These are phyloP conservation scores for Daldinia eschscholtzii DNA, from an alignment of 2,329 filamentous ascomycete species.

Conservation along the genomic window DNA sequence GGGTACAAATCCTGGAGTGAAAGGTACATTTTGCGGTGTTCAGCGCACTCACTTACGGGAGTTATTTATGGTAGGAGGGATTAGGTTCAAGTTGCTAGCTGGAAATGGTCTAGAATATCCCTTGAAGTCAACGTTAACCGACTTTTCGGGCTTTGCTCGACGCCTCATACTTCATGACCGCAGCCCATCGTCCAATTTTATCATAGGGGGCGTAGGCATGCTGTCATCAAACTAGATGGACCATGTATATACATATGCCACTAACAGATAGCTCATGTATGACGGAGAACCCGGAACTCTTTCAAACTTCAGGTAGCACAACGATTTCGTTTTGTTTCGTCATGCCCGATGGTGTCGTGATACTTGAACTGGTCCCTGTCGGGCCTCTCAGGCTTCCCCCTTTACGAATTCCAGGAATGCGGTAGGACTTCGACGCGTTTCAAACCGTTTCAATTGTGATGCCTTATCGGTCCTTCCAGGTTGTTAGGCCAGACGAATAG, in stretches of 20 bases:
- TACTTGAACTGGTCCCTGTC: slow-evolving; percentile 37
- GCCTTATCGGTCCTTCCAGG: slow-evolving; percentile 41
- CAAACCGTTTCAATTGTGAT: slow-evolving; percentile 44
- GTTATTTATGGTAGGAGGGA: neutral
- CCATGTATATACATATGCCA: slow-evolving; percentile 21
- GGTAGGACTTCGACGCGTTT: slow-evolving; percentile 43
- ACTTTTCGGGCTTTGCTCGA: neutral
- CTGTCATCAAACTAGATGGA: slow-evolving; percentile 21
- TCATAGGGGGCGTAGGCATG: slow-evolving; percentile 6
- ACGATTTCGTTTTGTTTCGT: slow-evolving; percentile 46
- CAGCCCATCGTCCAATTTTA: slow-evolving; percentile 5
- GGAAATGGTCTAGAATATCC: slow-evolving; percentile 3
- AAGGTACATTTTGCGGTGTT: slow-evolving; percentile 23
- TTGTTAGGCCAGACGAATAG: slow-evolving; percentile 17
- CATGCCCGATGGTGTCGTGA: slow-evolving; percentile 44
- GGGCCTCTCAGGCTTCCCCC: slow-evolving; percentile 31
- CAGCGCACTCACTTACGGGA: slow-evolving; percentile 2
- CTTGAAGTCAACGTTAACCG: slow-evolving; percentile 1
- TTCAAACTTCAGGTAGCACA: slow-evolving; percentile 40
- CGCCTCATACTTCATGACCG: neutral
- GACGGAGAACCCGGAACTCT: slow-evolving; percentile 37
- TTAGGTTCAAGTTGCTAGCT: neutral
- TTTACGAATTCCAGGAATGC: slow-evolving; percentile 34
- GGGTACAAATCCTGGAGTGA: slow-evolving; percentile 26
- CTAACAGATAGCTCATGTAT: slow-evolving; percentile 29